Evolutionary conservation across 1,284 basidiomycete genomes (phyloP).

Genomic region (Schizophyllum commune): DNA sequence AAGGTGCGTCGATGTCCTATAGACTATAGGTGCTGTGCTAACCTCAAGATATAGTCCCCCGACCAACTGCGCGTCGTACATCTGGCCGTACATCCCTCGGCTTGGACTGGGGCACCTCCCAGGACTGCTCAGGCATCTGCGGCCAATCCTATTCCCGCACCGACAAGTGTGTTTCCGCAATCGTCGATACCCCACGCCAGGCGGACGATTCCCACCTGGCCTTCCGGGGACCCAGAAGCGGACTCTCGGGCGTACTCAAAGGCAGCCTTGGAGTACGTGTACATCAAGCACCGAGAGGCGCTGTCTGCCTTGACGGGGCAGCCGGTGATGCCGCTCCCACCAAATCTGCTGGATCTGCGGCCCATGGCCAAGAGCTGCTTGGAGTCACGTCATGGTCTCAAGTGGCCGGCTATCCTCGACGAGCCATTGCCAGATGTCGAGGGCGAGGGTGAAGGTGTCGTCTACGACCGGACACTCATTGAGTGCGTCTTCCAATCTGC

Average conservation of each 20-base stretch:
- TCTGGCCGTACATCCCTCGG: constrained; percentile 67
- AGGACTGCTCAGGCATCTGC: not conserved
- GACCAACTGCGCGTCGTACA: constrained; percentile 59
- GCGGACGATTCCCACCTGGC: too few relatives aligned
- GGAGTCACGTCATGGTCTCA: constrained; percentile 20
- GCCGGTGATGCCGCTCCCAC: constrained; percentile 11
- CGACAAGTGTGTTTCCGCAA: constrained; percentile 17
- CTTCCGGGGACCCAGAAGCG: too few relatives aligned
- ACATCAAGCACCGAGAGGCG: constrained; percentile 40
- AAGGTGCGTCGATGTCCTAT: constrained; percentile 36
- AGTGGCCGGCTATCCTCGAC: constrained; percentile 59
- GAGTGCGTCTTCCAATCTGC: constrained; percentile 35
- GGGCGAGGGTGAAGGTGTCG: constrained; percentile 34
- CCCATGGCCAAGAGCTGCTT: not conserved
- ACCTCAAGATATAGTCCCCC: constrained; percentile 30
- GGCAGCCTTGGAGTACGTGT: constrained; percentile 31
- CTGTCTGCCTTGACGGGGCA: constrained; percentile 30
- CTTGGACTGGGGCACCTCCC: constrained; percentile 35
- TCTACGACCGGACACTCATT: constrained; percentile 49
- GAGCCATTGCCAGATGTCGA: constrained; percentile 38
- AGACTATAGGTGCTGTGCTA: constrained; percentile 4
- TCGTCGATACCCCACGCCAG: constrained; percentile 9
- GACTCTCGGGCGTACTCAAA: not conserved
- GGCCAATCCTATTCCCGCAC: constrained; percentile 25
- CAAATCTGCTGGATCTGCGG: constrained; percentile 16